Evolutionary conservation across 2,329 filamentous ascomycete species (phyloP).

Genomic region (Fusarium sp.): DNA sequence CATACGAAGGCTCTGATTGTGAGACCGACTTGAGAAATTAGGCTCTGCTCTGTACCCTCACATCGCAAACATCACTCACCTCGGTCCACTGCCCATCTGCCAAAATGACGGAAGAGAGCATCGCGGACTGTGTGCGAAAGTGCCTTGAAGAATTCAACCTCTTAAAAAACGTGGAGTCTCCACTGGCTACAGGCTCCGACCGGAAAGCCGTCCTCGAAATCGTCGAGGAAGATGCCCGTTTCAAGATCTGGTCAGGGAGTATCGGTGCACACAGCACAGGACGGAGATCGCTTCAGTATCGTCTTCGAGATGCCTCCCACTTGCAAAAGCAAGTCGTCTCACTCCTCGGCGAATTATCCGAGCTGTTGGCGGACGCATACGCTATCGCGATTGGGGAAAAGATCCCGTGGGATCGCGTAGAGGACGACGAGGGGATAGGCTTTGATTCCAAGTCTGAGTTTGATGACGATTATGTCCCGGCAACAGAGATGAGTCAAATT

Average conservation of each 20-base stretch:
- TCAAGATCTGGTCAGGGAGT: conserved; percentile 27
- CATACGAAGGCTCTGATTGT: not conserved
- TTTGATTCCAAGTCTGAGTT: fast-evolving
- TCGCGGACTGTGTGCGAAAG: not conserved
- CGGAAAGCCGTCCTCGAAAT: fast-evolving
- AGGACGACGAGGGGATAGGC: not conserved
- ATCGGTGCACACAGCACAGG: conserved; percentile 11
- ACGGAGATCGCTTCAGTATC: not conserved
- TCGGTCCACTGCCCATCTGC: not conserved
- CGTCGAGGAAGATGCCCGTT: conserved; percentile 4
- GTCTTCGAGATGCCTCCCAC: conserved; percentile 27
- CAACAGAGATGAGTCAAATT: conserved; percentile 4
- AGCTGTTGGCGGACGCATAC: not conserved
- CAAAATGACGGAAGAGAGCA: not conserved
- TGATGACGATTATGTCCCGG: fast-evolving
- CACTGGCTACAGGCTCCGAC: fast-evolving
- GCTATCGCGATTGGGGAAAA: not conserved
- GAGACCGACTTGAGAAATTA: not conserved
- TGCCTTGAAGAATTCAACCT: not conserved
- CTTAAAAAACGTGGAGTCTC: fast-evolving
- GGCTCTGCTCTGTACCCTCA: not conserved
- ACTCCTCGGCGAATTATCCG: not conserved
- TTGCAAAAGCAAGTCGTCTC: not conserved
- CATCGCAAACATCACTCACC: fast-evolving
- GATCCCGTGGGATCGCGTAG: not conserved